Evolutionary conservation across 345 rosid species (phyloP).

Genomic region (Euclidium syriacum): DNA sequence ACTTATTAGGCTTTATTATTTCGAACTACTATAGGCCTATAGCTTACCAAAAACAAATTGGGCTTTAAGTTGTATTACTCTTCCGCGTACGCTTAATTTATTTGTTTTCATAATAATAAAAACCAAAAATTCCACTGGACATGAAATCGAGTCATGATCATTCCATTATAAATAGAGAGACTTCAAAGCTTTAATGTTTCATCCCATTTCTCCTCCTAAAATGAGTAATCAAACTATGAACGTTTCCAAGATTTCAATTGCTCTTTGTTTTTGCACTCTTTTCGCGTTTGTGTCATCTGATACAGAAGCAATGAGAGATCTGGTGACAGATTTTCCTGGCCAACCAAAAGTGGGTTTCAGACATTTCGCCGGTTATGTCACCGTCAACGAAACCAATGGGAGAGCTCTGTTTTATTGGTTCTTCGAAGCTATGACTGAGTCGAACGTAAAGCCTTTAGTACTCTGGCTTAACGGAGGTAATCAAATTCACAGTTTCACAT

Average conservation of each 20-base stretch:
- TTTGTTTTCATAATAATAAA: too few species aligned
- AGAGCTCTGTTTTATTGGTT: constrained; percentile 88
- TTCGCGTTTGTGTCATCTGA: background rate
- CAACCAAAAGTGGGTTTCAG: constrained; percentile 53
- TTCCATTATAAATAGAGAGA: too few species aligned
- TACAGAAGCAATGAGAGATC: constrained; percentile 35
- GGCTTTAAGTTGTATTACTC: too few species aligned
- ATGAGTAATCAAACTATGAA: constrained; percentile 2
- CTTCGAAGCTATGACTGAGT: constrained; percentile 50
- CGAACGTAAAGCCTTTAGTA: constrained; percentile 62
- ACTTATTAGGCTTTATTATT: too few species aligned
- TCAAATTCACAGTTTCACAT: background rate
- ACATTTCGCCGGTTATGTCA: constrained; percentile 70
- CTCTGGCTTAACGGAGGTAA: constrained; percentile 97
- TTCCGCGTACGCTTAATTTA: too few species aligned
- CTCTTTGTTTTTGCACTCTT: constrained; percentile 1
- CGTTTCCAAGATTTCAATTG: background rate
- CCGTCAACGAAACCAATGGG: constrained; percentile 46
- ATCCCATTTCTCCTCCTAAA: too few species aligned
- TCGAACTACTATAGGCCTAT: too few species aligned
- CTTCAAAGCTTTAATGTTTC: too few species aligned
- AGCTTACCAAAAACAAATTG: too few species aligned
- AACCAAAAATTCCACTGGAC: too few species aligned
- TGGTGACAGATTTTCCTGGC: constrained; percentile 57
- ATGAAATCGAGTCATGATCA: too few species aligned